Percentiles rank a stretch among this genome's conserved stretches.
Evolutionary conservation across 176 grass and related monocot genomes (phyloP).

Genomic region (Musa schizocarpa): DNA sequence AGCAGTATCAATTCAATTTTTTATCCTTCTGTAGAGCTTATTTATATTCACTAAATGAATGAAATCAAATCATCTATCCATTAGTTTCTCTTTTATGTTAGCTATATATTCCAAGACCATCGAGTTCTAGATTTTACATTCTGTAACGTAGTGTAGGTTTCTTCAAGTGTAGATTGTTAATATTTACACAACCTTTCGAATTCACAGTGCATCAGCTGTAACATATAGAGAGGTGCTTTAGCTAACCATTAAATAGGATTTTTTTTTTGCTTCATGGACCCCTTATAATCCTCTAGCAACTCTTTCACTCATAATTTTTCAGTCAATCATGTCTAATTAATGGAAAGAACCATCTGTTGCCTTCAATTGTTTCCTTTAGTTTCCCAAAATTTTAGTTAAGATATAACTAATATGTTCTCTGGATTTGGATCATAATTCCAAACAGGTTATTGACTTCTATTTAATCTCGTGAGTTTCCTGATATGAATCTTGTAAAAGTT

Average conservation of each 20-base stretch:
- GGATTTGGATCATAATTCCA: background rate
- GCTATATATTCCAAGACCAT: background rate
- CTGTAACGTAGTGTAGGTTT: background rate
- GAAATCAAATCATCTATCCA: background rate
- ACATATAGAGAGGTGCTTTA: background rate
- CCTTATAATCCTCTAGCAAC: background rate
- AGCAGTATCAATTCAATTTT: background rate
- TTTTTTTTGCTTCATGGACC: background rate
- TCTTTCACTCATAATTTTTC: background rate
- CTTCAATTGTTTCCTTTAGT: background rate
- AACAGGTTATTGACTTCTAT: background rate
- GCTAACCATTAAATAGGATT: background rate
- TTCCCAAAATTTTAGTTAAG: background rate
- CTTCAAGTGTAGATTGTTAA: background rate
- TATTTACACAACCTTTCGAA: background rate
- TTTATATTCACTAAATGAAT: background rate
- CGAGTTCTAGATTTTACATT: background rate
- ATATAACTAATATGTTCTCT: background rate
- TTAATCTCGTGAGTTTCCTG: background rate
- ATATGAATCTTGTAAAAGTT: background rate
- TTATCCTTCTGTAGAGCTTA: background rate
- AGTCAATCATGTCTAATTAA: background rate
- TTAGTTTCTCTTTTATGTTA: background rate
- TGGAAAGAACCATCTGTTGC: background rate
- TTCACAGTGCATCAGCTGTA: background rate